Base-by-base conservation (phyloP, 2,329 filamentous ascomycete species). In the Colletotrichum sp. region DNA sequence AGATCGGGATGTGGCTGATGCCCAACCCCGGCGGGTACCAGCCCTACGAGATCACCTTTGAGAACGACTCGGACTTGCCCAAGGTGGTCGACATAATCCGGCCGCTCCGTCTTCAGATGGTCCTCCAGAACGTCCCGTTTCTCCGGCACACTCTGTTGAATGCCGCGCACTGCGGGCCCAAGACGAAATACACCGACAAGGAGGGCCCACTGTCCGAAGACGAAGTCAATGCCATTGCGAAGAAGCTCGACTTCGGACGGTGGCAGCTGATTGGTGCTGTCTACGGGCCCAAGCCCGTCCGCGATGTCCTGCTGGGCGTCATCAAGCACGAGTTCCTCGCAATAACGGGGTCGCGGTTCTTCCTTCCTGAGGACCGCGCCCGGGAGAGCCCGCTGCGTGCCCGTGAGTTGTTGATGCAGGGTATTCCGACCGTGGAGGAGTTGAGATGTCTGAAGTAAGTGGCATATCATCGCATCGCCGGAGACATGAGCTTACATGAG, bases 1-100 rank as follows among this genome's bases (percentile, higher is more conserved):
- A 90, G 80, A 88, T 90, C 83, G 89, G 88, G 0, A 85, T 90
- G 77, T 81, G 81, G 81, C 82, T 91, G 38, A 90, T 90, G 89
- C 86, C 86, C 2, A 89, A 89, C 61, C 88, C 87, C 0, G 87
- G 85, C 12, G 87, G 86, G 2, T 87, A 87, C 74, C 86, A 89
- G 65, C 70, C 76, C 4, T 74, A 74, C 38, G 74, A 74, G 58
- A 77, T 77, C 21, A 77, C 67, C 18, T 76, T 76, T 21, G 79
- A 80, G 62, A 78, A 77, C n/a, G 80, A 81, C 71, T 77, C 78
- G 18, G 80, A 79, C 18, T 65, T 77, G 26, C 28, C 70, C 16
- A 59, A 56, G 13, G 79, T 79, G 14, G 79, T 84, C 7, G 79
- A 86, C 32, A 82, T 84, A 64, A 85, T 85, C 58, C 81, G 83